These are phyloP conservation scores for Rhypophila decipiens DNA, from an alignment of 495 filamentous ascomycete genomes.

Conservation along the genomic window DNA sequence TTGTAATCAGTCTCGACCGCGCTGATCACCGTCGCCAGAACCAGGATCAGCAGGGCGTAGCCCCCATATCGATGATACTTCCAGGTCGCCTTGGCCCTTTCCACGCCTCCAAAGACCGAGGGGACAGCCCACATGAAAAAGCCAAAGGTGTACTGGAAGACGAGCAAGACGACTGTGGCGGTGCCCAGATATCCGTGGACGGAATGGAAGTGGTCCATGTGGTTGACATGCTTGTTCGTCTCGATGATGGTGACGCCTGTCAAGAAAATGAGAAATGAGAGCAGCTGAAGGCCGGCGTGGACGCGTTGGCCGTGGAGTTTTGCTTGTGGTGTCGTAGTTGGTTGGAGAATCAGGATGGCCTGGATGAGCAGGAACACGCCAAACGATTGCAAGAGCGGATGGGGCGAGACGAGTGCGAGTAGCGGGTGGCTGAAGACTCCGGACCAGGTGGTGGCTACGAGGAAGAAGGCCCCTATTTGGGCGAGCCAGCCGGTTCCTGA, in stretches of 20 bases:
- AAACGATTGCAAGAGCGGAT: slow-evolving; percentile 78
- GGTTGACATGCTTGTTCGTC: slow-evolving; percentile 64
- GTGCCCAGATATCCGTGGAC: slow-evolving; percentile 75
- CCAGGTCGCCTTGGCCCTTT: slow-evolving; percentile 73
- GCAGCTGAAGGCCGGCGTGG: slow-evolving; percentile 60
- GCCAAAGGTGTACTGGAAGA: slow-evolving; percentile 68
- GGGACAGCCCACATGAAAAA: slow-evolving; percentile 73
- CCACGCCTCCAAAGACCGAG: slow-evolving; percentile 64
- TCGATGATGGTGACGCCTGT: slow-evolving; percentile 73
- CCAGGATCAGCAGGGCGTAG: slow-evolving; percentile 63
- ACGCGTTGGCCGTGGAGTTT: slow-evolving; percentile 64
- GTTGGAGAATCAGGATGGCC: slow-evolving; percentile 80
- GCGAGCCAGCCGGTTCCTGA: slow-evolving; percentile 39
- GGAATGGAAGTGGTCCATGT: slow-evolving; percentile 63
- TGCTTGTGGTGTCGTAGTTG: slow-evolving; percentile 67
- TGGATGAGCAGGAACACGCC: slow-evolving; percentile 69
- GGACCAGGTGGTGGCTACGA: slow-evolving; percentile 67
- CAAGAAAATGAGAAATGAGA: slow-evolving; percentile 55
- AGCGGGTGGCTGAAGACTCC: slow-evolving; percentile 58
- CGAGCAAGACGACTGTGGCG: slow-evolving; percentile 63
- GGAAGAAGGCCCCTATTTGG: slow-evolving; percentile 43
- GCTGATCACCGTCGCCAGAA: slow-evolving; percentile 65
- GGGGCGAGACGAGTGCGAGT: slow-evolving; percentile 70
- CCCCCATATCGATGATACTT: slow-evolving; percentile 83
- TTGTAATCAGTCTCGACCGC: slow-evolving; percentile 72